Conservation (phyloP, 495 filamentous ascomycete species). For the Viridothelium virens region DNA sequence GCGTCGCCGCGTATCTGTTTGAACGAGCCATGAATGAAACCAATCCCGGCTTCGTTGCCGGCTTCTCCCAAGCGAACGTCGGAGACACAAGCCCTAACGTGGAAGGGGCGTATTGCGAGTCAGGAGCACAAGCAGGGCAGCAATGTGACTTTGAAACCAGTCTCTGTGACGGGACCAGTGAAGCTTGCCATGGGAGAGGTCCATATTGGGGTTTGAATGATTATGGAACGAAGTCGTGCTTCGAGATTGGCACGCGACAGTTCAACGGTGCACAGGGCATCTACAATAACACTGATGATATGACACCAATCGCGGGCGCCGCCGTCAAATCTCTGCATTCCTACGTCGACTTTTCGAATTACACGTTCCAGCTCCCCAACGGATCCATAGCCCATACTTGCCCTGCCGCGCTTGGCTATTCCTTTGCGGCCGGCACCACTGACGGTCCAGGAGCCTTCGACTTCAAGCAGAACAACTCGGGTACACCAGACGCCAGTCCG, state of each 20-base stretch:
- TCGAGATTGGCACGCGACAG: constrained; percentile 39
- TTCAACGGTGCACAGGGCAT: constrained; percentile 29
- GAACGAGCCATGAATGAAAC: constrained; percentile 60
- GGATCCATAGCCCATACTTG: constrained; percentile 67
- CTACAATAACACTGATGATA: constrained; percentile 21
- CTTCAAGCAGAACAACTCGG: constrained; percentile 79
- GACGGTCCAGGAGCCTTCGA: constrained; percentile 92
- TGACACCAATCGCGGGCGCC: constrained; percentile 31
- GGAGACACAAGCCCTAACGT: constrained; percentile 90
- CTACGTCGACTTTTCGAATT: constrained; percentile 53
- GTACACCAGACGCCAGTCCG: constrained; percentile 66
- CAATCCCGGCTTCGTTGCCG: constrained; percentile 68
- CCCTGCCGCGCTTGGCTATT: constrained; percentile 86
- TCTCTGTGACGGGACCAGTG: constrained; percentile 64
- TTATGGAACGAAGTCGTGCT: constrained; percentile 36
- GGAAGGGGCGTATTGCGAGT: constrained; percentile 51
- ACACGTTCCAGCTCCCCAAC: constrained; percentile 66
- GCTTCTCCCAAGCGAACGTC: constrained; percentile 90
- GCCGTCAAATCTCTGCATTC: constrained; percentile 34
- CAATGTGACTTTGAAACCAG: constrained; percentile 38
- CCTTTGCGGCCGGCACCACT: constrained; percentile 89
- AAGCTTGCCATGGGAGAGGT: constrained; percentile 77
- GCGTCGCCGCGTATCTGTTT: constrained; percentile 79
- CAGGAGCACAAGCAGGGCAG: constrained; percentile 28
- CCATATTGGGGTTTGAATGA: constrained; percentile 60